phyloP scores from a whole-genome alignment of 805 yeast species.

The Yamadazyma akitaensis region DNA sequence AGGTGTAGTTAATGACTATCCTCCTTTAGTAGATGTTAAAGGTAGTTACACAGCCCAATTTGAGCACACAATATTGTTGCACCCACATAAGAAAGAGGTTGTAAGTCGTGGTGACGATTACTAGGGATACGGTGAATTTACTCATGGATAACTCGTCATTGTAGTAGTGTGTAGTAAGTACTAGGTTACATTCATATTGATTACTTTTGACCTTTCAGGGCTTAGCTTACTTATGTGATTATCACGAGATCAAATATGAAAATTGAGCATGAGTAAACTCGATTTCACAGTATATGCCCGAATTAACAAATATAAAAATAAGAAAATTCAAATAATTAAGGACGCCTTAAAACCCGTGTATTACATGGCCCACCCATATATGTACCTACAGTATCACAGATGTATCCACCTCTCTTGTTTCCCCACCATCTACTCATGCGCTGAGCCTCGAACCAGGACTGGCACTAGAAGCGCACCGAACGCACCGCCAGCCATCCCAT shows the following conservation, averaged over 20 bases:
- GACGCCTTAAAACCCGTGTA: too few species aligned
- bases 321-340: too few species aligned
- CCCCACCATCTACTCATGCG: too few species aligned
- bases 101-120: constrained; percentile 95
- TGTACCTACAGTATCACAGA: too few species aligned
- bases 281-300: too few species aligned
- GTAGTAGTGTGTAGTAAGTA: background rate
- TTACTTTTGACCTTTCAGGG: background rate
- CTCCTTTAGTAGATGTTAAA: constrained; percentile 79
- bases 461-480: background rate
- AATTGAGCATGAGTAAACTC: background rate
- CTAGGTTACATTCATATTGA: background rate
- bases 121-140: constrained; percentile 24
- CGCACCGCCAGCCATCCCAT: background rate
- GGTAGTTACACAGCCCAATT: constrained; percentile 95
- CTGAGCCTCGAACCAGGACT: too few species aligned
- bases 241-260: background rate
- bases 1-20: constrained; percentile 90
- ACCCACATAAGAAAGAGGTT: constrained; percentile 90
- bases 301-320: too few species aligned
- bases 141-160: too few species aligned
- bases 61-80: constrained; percentile 90
- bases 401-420: too few species aligned
- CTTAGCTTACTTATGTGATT: background rate
- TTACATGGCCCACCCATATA: too few species aligned